Evolutionary conservation across 2,329 filamentous ascomycete species (phyloP).

Genomic region (Pseudocercospora ulei): DNA sequence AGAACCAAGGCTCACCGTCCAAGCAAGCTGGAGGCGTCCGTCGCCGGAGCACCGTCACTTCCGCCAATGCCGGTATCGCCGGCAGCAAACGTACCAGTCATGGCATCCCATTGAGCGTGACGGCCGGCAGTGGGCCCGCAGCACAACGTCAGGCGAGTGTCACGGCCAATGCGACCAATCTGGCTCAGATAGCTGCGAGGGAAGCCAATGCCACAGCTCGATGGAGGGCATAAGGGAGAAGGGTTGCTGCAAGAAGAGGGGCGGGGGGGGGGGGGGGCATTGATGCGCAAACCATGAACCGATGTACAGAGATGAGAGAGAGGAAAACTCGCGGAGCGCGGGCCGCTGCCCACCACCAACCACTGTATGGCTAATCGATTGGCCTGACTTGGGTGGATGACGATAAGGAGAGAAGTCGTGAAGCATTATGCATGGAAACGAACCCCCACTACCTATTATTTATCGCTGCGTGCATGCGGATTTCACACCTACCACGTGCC

Average conservation of each 20-base stretch:
- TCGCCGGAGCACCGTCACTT: conserved; percentile 24
- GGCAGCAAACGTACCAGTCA: conserved; percentile 24
- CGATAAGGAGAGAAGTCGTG: too few relatives aligned
- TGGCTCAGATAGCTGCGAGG: conserved; percentile 21
- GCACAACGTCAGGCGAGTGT: conserved; percentile 18
- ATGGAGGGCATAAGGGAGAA: conserved; percentile 21
- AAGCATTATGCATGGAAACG: too few relatives aligned
- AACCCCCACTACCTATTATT: too few relatives aligned
- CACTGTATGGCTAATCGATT: too few relatives aligned
- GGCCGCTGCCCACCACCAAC: conserved; percentile 7
- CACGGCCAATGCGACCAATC: conserved; percentile 12
- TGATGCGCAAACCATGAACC: neutral
- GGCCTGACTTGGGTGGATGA: too few relatives aligned
- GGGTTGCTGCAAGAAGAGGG: too few relatives aligned
- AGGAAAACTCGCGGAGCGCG: neutral
- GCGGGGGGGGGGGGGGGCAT: too few relatives aligned
- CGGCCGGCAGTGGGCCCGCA: conserved; percentile 6
- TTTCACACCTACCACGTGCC: too few relatives aligned
- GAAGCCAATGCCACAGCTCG: conserved; percentile 21
- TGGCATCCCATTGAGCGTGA: conserved; percentile 10
- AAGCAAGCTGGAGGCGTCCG: conserved; percentile 20
- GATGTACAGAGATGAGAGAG: conserved; percentile 1
- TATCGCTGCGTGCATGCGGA: too few relatives aligned
- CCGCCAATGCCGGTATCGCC: conserved; percentile 21
- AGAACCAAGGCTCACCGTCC: conserved; percentile 22